Evolutionary conservation across 768 basidiomycete genomes (phyloP).

Genomic region (Lyophyllum atratum): DNA sequence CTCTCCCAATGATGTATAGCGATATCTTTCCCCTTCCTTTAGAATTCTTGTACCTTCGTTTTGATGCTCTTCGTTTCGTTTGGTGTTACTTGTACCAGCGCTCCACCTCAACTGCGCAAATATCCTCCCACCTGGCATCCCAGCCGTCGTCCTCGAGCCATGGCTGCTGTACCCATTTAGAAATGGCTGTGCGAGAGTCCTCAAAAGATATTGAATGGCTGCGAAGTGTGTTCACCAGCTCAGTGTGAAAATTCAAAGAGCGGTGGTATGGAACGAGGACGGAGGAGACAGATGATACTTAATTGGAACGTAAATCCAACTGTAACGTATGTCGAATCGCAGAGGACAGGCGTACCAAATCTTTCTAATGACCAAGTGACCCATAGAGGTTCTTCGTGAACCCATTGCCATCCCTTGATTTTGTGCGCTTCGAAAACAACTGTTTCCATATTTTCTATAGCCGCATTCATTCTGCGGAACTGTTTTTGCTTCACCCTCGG

Average conservation of each 20-base stretch:
- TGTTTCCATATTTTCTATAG: slow-evolving; percentile 65
- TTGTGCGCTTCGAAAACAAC: slow-evolving; percentile 71
- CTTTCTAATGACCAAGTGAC: slow-evolving; percentile 79
- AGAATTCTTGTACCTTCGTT: slow-evolving; percentile 10
- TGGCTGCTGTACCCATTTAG: slow-evolving; percentile 71
- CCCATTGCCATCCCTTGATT: slow-evolving; percentile 73
- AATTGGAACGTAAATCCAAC: background rate
- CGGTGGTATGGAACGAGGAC: slow-evolving; percentile 69
- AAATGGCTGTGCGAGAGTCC: slow-evolving; percentile 59
- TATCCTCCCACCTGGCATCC: slow-evolving; percentile 75
- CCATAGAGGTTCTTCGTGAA: slow-evolving; percentile 74
- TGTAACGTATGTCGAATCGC: background rate
- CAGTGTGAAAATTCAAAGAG: slow-evolving; percentile 56
- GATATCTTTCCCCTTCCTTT: slow-evolving; percentile 1
- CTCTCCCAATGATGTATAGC: slow-evolving; percentile 9
- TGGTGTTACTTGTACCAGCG: slow-evolving; percentile 51
- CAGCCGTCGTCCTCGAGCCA: slow-evolving; percentile 69
- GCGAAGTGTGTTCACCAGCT: slow-evolving; percentile 58
- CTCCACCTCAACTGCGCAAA: slow-evolving; percentile 77
- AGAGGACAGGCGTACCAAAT: slow-evolving; percentile 60
- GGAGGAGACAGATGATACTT: slow-evolving; percentile 57
- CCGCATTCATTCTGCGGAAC: slow-evolving; percentile 63
- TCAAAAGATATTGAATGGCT: slow-evolving; percentile 73
- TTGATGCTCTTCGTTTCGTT: slow-evolving; percentile 11
- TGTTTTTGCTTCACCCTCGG: slow-evolving; percentile 57